Evolutionary conservation across 2,329 filamentous ascomycete species (phyloP).

Genomic region (Claviceps pusilla): DNA sequence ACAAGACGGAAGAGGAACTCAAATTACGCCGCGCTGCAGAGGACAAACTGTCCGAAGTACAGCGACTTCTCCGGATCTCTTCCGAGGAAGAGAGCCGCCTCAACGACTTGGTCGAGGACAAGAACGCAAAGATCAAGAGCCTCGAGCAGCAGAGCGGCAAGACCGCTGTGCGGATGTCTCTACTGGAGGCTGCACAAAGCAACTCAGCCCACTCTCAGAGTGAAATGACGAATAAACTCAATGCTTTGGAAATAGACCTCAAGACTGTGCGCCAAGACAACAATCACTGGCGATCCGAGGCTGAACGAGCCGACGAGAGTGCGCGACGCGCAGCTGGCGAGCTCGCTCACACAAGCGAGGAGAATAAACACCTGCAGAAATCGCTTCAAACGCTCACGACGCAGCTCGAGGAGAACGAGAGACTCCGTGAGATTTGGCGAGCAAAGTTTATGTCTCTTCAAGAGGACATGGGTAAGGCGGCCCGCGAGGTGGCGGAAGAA

Average conservation of each 20-base stretch:
- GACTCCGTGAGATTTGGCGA: slow-evolving; percentile 70
- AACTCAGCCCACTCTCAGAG: slow-evolving; percentile 38
- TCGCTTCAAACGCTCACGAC: slow-evolving; percentile 58
- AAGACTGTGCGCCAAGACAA: slow-evolving; percentile 40
- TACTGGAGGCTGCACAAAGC: slow-evolving; percentile 52
- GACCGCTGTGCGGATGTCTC: slow-evolving; percentile 44
- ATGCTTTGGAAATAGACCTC: slow-evolving; percentile 38
- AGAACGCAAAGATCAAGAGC: slow-evolving; percentile 48
- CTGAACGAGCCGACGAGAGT: slow-evolving; percentile 41
- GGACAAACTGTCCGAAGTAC: slow-evolving; percentile 57
- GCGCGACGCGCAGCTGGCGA: slow-evolving; percentile 35
- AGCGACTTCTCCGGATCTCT: slow-evolving; percentile 51
- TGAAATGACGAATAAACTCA: slow-evolving; percentile 41
- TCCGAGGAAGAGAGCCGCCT: slow-evolving; percentile 60
- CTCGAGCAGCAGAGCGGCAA: slow-evolving; percentile 42
- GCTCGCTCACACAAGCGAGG: slow-evolving; percentile 31
- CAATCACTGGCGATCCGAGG: slow-evolving; percentile 45
- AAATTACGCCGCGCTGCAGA: slow-evolving; percentile 50
- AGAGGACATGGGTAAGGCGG: slow-evolving; percentile 68
- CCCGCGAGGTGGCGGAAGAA: slow-evolving; percentile 67
- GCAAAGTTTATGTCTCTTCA: slow-evolving; percentile 74
- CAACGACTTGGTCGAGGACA: slow-evolving; percentile 51
- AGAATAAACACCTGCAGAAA: slow-evolving; percentile 60
- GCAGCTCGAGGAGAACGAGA: slow-evolving; percentile 75
- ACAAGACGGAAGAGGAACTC: slow-evolving; percentile 49